These are phyloP conservation scores for Pistacia integerrima DNA, from an alignment of 345 rosid genomes.

Conservation along the genomic window DNA sequence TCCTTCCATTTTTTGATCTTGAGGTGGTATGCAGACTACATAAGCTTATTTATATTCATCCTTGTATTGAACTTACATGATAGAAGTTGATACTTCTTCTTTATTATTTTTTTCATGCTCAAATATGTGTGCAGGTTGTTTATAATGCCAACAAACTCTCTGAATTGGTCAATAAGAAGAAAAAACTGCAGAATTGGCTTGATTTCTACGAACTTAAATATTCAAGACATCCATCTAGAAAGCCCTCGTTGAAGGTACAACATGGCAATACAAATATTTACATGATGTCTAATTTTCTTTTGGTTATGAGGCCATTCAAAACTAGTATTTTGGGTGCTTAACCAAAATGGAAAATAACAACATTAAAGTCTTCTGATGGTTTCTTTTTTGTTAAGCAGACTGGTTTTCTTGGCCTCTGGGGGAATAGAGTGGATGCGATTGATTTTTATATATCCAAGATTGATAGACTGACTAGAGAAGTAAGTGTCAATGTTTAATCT, in stretches of 20 bases:
- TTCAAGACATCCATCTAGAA: slow-evolving; percentile 57
- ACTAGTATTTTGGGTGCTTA: background rate
- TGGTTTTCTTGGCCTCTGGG: slow-evolving; percentile 76
- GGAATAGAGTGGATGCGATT: slow-evolving; percentile 72
- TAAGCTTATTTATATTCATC: background rate
- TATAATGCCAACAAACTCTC: slow-evolving; percentile 75
- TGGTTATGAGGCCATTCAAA: background rate
- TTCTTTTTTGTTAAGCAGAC: slow-evolving; percentile 44
- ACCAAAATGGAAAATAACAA: background rate
- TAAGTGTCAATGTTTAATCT: slow-evolving; percentile 28
- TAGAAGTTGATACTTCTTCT: background rate
- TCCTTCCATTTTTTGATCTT: background rate
- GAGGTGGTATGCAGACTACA: background rate
- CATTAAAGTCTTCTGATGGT: slow-evolving; percentile 12
- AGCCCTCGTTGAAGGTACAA: slow-evolving; percentile 59
- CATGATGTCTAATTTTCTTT: background rate
- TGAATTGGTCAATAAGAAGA: slow-evolving; percentile 60
- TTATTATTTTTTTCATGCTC: slow-evolving; percentile 5
- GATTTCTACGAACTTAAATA: slow-evolving; percentile 78
- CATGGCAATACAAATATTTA: background rate
- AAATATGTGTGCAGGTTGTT: slow-evolving; percentile 59
- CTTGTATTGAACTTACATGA: background rate
- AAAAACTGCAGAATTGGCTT: slow-evolving; percentile 77
- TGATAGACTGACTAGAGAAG: slow-evolving; percentile 59
- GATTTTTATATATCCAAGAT: slow-evolving; percentile 62